These are phyloP conservation scores for Theileria parva DNA, from an alignment of 169 alveolate genomes.

Conservation along the genomic window DNA sequence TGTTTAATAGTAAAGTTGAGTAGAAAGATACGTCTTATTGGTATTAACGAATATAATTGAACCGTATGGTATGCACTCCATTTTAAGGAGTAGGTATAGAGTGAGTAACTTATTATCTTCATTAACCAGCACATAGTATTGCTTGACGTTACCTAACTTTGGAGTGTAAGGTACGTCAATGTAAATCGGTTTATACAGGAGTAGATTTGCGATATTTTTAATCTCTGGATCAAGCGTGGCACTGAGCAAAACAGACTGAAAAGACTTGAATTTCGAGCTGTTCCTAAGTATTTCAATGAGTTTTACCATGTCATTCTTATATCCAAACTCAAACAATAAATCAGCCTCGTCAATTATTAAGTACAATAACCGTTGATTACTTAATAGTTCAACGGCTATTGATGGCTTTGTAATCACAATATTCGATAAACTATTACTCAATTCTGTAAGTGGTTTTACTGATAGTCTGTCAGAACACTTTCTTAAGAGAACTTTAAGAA, in stretches of 20 bases:
- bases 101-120: conserved; percentile 28
- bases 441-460: conserved; percentile 21
- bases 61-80: conserved; percentile 55
- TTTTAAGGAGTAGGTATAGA: conserved; percentile 38
- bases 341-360: conserved; percentile 78
- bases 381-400: conserved; percentile 35
- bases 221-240: conserved; percentile 63
- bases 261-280: conserved; percentile 35
- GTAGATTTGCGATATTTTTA: conserved; percentile 32
- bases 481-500: conserved; percentile 31
- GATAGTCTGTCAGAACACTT: conserved; percentile 40
- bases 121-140: conserved; percentile 34
- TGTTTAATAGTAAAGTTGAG: background rate
- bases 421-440: conserved; percentile 37
- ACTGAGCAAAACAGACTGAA: conserved; percentile 55
- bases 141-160: conserved; percentile 48
- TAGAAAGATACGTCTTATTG: conserved; percentile 25
- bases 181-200: conserved; percentile 54
- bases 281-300: conserved; percentile 51
- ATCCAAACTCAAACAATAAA: conserved; percentile 68
- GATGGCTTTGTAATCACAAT: conserved; percentile 69
- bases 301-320: conserved; percentile 56
- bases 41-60: conserved; percentile 46
- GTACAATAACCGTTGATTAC: conserved; percentile 25
- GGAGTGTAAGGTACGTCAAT: conserved; percentile 38